Percentiles rank a stretch among this genome's conserved stretches.
phyloP scores from a whole-genome alignment of 345 rosid genomes.

The Physaria fendleri region DNA sequence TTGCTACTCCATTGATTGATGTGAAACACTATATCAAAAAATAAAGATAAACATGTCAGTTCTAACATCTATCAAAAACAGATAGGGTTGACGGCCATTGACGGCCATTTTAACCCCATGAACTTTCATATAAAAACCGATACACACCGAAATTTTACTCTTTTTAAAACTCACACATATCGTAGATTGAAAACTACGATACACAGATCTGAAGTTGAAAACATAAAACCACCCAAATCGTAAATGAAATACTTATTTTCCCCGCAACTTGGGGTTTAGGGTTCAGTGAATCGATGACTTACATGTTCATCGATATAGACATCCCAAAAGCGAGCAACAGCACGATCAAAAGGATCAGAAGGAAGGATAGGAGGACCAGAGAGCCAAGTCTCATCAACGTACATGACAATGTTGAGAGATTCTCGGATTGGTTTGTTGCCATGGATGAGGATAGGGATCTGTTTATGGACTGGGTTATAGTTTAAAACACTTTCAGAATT shows the following conservation, averaged over 20 bases:
- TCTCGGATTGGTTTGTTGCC: slow-evolving; percentile 33
- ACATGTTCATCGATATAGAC: slow-evolving; percentile 42
- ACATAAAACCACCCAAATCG: too few species aligned
- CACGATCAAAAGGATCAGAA: slow-evolving; percentile 28
- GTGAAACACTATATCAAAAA: slow-evolving; percentile 46
- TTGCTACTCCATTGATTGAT: slow-evolving; percentile 25
- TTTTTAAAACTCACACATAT: too few species aligned
- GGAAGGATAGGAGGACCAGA: slow-evolving; percentile 33
- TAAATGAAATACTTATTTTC: too few species aligned
- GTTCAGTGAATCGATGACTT: slow-evolving; percentile 14
- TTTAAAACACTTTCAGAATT: slow-evolving; percentile 27
- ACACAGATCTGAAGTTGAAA: too few species aligned
- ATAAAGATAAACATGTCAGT: too few species aligned
- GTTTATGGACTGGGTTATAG: slow-evolving; percentile 31
- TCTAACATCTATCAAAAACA: too few species aligned
- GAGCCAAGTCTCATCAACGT: slow-evolving; percentile 30
- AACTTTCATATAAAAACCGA: too few species aligned
- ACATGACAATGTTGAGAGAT: slow-evolving; percentile 32
- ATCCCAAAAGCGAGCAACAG: slow-evolving; percentile 33
- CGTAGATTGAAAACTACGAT: too few species aligned
- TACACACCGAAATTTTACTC: too few species aligned
- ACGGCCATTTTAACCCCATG: too few species aligned
- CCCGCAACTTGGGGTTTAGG: too few species aligned
- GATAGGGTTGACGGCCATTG: too few species aligned
- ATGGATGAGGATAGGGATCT: slow-evolving; percentile 36